Evolutionary conservation across 2,329 filamentous ascomycete species (phyloP).

Genomic region (Cladorrhinum sp.): DNA sequence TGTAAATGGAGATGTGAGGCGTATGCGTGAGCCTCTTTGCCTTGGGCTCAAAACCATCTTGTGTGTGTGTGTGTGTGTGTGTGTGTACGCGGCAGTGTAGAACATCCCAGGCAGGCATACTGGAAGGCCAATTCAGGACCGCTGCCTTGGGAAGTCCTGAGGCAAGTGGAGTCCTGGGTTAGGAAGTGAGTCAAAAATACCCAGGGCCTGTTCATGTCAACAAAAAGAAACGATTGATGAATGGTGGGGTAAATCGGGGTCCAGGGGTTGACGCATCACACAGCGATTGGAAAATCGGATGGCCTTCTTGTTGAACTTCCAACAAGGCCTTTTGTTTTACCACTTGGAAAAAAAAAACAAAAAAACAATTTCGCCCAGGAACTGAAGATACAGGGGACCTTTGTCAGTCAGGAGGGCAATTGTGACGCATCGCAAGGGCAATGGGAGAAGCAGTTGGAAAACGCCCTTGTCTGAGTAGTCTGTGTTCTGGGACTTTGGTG

Average conservation of each 20-base stretch:
- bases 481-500: not conserved
- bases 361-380: not conserved
- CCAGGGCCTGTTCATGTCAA: constrained; percentile 4
- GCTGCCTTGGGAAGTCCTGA: not conserved
- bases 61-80: no score
- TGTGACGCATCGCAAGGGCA: not conserved
- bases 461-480: not conserved
- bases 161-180: not conserved
- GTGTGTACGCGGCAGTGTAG: not conserved
- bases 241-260: not conserved
- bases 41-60: not conserved
- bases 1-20: not conserved
- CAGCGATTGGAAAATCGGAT: not conserved
- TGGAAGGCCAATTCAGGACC: not conserved
- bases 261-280: not conserved
- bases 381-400: not conserved
- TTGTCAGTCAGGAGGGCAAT: not conserved
- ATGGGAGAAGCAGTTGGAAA: not conserved
- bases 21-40: not conserved
- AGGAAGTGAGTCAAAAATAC: not conserved
- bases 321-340: not conserved
- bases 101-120: constrained; percentile 4
- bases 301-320: not conserved
- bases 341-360: not conserved
- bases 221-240: not conserved